Evolutionary conservation across 1,139 yeast genomes (phyloP), one percentile per base, ranked within the genome.

Genomic region (Blastobotrys capitulatus): DNA sequence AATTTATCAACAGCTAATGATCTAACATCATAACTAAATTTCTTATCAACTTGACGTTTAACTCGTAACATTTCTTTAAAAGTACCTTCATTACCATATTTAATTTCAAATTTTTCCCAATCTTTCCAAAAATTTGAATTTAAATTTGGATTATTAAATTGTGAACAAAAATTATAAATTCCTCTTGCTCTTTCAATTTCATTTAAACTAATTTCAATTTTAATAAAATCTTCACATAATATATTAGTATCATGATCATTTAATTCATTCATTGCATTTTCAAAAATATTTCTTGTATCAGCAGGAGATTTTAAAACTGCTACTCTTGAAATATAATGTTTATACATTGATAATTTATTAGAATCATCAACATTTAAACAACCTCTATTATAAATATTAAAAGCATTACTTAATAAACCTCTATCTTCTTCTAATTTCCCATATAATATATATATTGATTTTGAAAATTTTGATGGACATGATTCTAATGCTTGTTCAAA

Each of bases 41-140:
- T 67, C 3, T 69, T 72, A 38, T 66, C 71, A n/a, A 75, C 71
- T 44, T 76, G 70, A 46, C 90, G 72, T 62, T 82, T 86, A 57
- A 75, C 71, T 44, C 83, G 71, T 20, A 89, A 66, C 90, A 88
- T 84, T 15, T 82, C 84, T 58, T 85, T 88, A 65, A 78, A 88
- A 0, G 86, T 78, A 1, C 73, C 74, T 59, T 86, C 95, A 54
- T 77, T 71, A 1, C 97, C 97, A 62, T 78, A 60, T 18, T 77
- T 72, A 37, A 86, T 64, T 61, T 89, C 97, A 64, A 88, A 87
- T 12, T 71, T 65, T 51, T 82, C 84, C 95, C 96, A 89, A 39
- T 68, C 66, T 1, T 67, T 65, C 90, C 90, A 84, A 9, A 77
- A 63, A 5, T 63, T 65, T 4, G 55, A 48, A 25, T 61, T 52